Evolutionary conservation across 2,329 filamentous ascomycete species (phyloP).

Genomic region (Penicillium sp.): DNA sequence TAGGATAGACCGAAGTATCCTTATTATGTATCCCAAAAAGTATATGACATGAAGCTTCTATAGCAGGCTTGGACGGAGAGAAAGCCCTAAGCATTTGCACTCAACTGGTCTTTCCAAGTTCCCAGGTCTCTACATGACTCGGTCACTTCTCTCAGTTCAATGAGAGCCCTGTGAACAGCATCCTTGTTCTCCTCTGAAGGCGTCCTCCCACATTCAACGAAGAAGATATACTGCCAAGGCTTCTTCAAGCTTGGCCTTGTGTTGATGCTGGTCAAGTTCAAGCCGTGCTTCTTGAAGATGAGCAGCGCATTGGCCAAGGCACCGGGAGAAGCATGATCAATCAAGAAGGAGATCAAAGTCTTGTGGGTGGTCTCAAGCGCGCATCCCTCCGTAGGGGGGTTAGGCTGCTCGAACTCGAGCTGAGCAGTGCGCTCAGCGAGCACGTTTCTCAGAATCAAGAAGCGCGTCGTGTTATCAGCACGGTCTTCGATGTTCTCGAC

Average conservation of each 20-base stretch:
- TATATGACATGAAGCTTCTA: neutral
- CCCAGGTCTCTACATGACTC: constrained; percentile 42
- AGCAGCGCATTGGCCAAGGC: constrained; percentile 77
- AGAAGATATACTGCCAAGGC: constrained; percentile 92
- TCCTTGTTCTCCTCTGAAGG: constrained; percentile 29
- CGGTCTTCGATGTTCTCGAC: constrained; percentile 51
- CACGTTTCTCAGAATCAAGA: constrained; percentile 46
- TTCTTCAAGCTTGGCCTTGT: constrained; percentile 73
- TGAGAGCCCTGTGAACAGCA: constrained; percentile 32
- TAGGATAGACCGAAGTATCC: neutral
- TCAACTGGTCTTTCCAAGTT: constrained; percentile 42
- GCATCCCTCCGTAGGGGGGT: constrained; percentile 6
- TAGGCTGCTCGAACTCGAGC: constrained; percentile 19
- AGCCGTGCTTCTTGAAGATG: constrained; percentile 69
- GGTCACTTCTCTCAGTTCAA: constrained; percentile 37
- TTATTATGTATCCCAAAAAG: neutral
- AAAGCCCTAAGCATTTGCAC: neutral
- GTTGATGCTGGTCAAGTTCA: constrained; percentile 91
- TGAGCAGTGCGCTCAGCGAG: constrained; percentile 27
- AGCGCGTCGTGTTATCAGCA: constrained; percentile 50
- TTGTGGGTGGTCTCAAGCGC: constrained; percentile 50
- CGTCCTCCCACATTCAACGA: constrained; percentile 80
- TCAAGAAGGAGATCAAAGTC: constrained; percentile 78
- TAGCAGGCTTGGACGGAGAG: neutral
- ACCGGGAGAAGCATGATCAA: constrained; percentile 76